Evolutionary conservation across 202 grass and related monocot genomes (phyloP), one percentile per base, ranked within the genome.

Genomic region (Carex arenaria): DNA sequence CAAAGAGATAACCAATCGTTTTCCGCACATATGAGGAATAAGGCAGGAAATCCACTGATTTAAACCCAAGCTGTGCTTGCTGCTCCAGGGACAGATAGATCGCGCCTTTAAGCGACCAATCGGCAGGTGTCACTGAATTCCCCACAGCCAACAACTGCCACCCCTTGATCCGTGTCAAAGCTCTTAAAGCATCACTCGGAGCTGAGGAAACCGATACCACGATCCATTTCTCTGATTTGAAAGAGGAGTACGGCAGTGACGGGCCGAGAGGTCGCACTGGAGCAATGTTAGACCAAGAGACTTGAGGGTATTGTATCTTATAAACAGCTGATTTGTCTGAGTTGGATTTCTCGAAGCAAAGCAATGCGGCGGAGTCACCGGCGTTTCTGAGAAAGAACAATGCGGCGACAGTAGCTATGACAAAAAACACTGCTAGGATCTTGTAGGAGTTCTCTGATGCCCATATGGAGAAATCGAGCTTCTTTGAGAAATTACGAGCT

Each of bases 91-190:
- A 96, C 73, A 99, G 93, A 64, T 96, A 96, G 89, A 99, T 88
- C 72, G 88, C 96, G 60, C 96, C 96, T 82, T 94, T 96, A 67
- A 96, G 87, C 13, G 90, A 89, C 96, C 96, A 99, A 19, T 80
- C 93, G 4, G 86, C 1, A 0, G 96, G 96, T 2, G 96, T 96
- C 85, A 61, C 88, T 6, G 93, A 96, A 79, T 99, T 90, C 32
- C 93, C 96, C 10, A 99, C 85, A 72, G 82, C 93, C 67, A 98
- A 89, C 36, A 98, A 93, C 85, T 98, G 96, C 96, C 96, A 98
- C 0, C 93, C 91, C 86, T 89, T 92, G 85, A 94, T 75, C 78
- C 91, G 87, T 19, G 88, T 56, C 31, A 99, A 90, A 18, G 88
- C 93, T 12, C 86, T 86, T 7, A 96, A 87, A 22, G 91, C 81